These are phyloP conservation scores for Claviceps fusiformis DNA, from an alignment of 2,329 filamentous ascomycete genomes.

Conservation along the genomic window DNA sequence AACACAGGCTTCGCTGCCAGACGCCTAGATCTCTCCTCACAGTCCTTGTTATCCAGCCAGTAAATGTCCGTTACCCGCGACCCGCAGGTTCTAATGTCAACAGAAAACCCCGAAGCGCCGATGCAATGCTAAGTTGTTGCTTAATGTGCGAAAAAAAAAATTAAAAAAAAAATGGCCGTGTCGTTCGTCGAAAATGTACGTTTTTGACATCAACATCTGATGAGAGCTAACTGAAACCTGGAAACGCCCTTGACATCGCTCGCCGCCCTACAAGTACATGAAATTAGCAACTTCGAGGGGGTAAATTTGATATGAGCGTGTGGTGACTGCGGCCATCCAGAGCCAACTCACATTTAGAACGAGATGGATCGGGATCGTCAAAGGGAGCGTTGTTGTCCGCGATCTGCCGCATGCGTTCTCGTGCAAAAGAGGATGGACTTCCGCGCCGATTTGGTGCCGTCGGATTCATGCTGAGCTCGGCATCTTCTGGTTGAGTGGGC, in stretches of 20 bases:
- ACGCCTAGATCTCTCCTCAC: not conserved
- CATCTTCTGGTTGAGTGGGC: conserved; percentile 24
- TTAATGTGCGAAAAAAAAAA: not conserved
- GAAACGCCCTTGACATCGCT: conserved; percentile 7
- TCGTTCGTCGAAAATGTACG: conserved; percentile 1
- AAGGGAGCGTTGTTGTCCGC: conserved; percentile 29
- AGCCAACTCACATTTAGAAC: conserved; percentile 24
- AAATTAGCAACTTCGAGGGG: not conserved
- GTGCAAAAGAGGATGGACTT: conserved; percentile 30
- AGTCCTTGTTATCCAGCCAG: conserved; percentile 1
- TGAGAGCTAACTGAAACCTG: conserved; percentile 4
- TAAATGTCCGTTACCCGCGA: not conserved
- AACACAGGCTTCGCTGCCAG: not conserved
- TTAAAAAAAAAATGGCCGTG: not conserved
- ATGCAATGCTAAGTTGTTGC: not conserved
- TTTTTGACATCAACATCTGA: not conserved
- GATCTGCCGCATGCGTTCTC: conserved; percentile 30
- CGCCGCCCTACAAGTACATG: conserved; percentile 1
- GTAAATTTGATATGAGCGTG: not conserved
- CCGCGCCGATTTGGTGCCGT: conserved; percentile 19
- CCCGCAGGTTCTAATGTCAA: not conserved
- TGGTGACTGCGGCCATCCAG: not conserved
- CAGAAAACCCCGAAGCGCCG: conserved; percentile 2
- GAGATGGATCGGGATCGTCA: conserved; percentile 26
- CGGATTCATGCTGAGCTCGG: conserved; percentile 16